Conservation (phyloP, 768 basidiomycete species). For the Exidia glandulosa region DNA sequence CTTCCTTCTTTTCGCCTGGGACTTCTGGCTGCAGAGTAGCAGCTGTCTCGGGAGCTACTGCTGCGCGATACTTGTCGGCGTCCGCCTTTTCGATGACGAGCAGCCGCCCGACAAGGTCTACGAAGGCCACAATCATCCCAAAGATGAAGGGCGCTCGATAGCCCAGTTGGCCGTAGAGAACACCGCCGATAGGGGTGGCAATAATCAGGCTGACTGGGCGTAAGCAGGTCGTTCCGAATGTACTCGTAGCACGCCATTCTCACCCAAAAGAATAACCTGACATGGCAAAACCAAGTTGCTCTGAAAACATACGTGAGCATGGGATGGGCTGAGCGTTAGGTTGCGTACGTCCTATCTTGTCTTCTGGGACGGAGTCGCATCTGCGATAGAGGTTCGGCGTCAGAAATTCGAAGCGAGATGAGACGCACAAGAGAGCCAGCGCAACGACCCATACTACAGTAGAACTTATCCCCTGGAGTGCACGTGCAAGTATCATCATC, state of each 20-base stretch:
- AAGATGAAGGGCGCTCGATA: slow-evolving; percentile 53
- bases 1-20: too few relatives aligned
- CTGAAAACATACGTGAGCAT: slow-evolving; percentile 15
- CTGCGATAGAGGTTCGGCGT: slow-evolving; percentile 17
- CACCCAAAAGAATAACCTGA: slow-evolving; percentile 48
- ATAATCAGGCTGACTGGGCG: slow-evolving; percentile 30
- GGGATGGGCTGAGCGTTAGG: not conserved
- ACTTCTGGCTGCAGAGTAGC: too few relatives aligned
- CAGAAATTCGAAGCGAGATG: not conserved
- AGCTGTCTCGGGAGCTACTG: not conserved
- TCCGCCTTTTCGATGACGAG: slow-evolving; percentile 46
- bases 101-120: slow-evolving; percentile 44
- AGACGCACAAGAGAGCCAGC: slow-evolving; percentile 41
- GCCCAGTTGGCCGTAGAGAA: slow-evolving; percentile 41
- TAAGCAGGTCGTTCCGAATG: not conserved
- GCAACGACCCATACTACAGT: slow-evolving; percentile 56
- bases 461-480: slow-evolving; percentile 50
- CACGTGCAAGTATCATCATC: slow-evolving; percentile 46
- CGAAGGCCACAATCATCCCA: slow-evolving; percentile 30
- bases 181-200: slow-evolving; percentile 49
- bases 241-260: slow-evolving; percentile 1
- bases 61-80: slow-evolving; percentile 34
- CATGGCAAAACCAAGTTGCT: slow-evolving; percentile 53
- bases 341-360: slow-evolving; percentile 39
- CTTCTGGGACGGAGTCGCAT: slow-evolving; percentile 43